Evolutionary conservation across 177 flowering plant species (phyloP), one percentile per base, ranked within the genome.

Genomic region (Telopea speciosissima): DNA sequence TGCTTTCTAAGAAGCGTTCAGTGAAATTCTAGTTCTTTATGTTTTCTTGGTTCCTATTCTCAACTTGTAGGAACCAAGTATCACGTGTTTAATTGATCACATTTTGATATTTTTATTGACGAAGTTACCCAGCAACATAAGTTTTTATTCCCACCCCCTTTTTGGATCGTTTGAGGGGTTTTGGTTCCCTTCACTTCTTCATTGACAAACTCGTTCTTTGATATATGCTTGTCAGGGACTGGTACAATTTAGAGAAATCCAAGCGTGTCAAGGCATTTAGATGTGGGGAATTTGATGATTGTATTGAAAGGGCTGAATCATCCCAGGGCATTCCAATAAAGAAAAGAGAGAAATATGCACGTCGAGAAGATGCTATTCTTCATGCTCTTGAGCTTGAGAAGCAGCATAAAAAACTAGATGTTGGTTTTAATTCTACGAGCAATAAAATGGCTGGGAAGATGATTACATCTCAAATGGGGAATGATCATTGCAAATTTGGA

Each of bases 361-460:
- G 98, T 17, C 81, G 97, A 65, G 99, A 95, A 82, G 99, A 95
- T 91, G 99, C 99, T 54, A 95, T 95, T 80, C 87, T 91, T 78
- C 98, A 95, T 85, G 99, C 99, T 59, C 98, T 95, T 79, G 97
- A 91, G 80, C 92, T 95, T 79, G 99, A 95, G 83, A 95, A 78
- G 76, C 81, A 85, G 75, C 86, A 81, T 73, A 88, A 81, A 68
- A 85, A 85, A 70, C 61, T 79, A 56, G 85, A 77, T 72, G 62
- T 36, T 74, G 67, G 83, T 73, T 83, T 74, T 74, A 59, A 28
- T 28, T 28, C 52, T 67, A 68, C 68, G 62, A 77, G 73, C 74
- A 70, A 72, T 74, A 85, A 78, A 45, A 77, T 79, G 62, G 72
- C 83, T 64, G 79, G 73, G 84, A 81, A 44, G 65, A 68, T 17